phyloP scores from a whole-genome alignment of 768 basidiomycete genomes.

The Podaxis rugospora region DNA sequence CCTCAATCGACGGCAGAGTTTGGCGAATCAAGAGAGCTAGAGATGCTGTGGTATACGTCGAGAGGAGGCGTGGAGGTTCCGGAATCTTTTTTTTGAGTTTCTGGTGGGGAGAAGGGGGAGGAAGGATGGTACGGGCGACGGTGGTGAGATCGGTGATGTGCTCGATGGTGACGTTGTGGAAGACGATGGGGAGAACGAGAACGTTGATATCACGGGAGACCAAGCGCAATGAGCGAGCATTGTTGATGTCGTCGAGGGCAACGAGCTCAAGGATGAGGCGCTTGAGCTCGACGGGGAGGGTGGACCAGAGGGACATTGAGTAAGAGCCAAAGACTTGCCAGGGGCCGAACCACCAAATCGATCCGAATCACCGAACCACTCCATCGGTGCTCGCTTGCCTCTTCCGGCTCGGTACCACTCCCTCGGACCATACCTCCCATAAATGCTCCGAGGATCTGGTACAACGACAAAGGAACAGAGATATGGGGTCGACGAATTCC shows the following conservation, averaged over 20 bases:
- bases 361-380: constrained; percentile 8
- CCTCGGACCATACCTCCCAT: neutral
- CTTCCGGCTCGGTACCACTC: neutral
- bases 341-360: constrained; percentile 10
- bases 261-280: constrained; percentile 27
- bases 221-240: constrained; percentile 26
- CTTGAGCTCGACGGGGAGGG: constrained; percentile 28
- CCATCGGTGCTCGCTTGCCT: neutral
- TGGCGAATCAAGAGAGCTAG: constrained; percentile 28
- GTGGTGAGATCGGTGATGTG: constrained; percentile 22
- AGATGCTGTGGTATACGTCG: constrained; percentile 26
- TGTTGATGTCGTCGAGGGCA: constrained; percentile 18
- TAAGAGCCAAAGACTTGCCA: neutral
- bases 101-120: constrained; percentile 22
- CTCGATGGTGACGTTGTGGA: constrained; percentile 23
- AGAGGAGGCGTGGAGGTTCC: constrained; percentile 25
- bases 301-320: constrained; percentile 22
- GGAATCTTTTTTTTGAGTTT: constrained; percentile 22
- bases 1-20: constrained; percentile 28
- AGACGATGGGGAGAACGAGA: constrained; percentile 30
- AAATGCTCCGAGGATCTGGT: constrained; percentile 1
- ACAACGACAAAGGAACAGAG: neutral
- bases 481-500: neutral
- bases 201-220: constrained; percentile 30
- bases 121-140: constrained; percentile 26